Conservation (phyloP, 2,329 filamentous ascomycete genomes). For the Diaporthe humulicola region DNA sequence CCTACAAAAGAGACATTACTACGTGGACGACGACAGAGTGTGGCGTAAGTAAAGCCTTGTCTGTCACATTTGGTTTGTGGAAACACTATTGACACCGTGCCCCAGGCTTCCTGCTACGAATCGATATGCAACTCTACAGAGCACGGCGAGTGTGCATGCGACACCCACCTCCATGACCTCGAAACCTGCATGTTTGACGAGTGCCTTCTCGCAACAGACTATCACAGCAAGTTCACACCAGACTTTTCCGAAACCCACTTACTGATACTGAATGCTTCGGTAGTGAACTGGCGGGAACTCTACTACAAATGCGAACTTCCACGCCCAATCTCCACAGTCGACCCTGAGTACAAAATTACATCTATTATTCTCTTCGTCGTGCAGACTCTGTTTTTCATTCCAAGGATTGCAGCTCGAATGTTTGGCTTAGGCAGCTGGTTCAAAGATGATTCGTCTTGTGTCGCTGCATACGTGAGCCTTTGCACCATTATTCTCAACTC, state of each 20-base stretch:
- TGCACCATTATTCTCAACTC: background rate
- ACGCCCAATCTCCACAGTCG: constrained; percentile 30
- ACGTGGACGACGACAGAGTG: constrained; percentile 17
- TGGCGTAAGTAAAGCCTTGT: background rate
- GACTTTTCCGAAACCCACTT: background rate
- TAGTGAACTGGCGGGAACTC: constrained; percentile 27
- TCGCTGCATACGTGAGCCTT: constrained; percentile 30
- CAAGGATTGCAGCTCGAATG: background rate
- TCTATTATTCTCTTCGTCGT: constrained; percentile 32
- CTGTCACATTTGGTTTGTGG: no score
- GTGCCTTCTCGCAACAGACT: constrained; percentile 1
- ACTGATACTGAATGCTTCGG: background rate
- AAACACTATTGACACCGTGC: background rate
- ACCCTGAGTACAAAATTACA: constrained; percentile 27
- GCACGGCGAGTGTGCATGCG: constrained; percentile 23
- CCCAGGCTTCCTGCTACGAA: constrained; percentile 22
- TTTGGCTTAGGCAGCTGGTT: constrained; percentile 25
- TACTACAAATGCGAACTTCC: constrained; percentile 29
- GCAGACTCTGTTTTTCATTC: constrained; percentile 28
- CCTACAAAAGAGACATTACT: constrained; percentile 8
- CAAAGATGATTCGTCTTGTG: constrained; percentile 28
- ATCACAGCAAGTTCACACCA: background rate
- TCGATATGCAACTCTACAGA: constrained; percentile 29
- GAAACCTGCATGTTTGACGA: background rate
- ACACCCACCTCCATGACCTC: background rate